A percentile compares a stretch with the other conserved stretches of the same genome.
These are phyloP conservation scores for Penicillium sp. DNA, from an alignment of 2,329 filamentous ascomycete species.

Conservation along the genomic window DNA sequence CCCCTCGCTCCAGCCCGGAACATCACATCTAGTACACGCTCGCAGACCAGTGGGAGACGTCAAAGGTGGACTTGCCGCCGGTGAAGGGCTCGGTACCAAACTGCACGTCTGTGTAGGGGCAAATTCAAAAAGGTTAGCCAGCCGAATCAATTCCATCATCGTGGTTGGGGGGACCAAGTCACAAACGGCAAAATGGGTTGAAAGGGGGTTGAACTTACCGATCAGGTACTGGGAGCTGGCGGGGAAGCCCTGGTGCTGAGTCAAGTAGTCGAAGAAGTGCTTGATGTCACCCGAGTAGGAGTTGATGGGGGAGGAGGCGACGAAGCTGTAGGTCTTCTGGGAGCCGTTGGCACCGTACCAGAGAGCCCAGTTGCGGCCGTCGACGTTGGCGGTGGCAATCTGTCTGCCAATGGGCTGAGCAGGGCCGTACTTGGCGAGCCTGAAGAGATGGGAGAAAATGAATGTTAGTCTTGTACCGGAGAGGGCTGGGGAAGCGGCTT, in stretches of 20 bases:
- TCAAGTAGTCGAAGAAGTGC: slow-evolving; percentile 51
- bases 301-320: slow-evolving; percentile 40
- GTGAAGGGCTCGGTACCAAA: slow-evolving; percentile 55
- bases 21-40: slow-evolving; percentile 1
- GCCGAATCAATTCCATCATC: no score
- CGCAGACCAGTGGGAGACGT: slow-evolving; percentile 15
- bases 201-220: neutral
- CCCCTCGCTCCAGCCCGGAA: no score
- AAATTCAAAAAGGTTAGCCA: neutral
- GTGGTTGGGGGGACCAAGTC: no score
- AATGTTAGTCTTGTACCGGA: no score
- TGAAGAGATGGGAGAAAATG: neutral
- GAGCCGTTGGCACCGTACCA: slow-evolving; percentile 52
- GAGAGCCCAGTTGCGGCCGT: slow-evolving; percentile 48
- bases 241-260: slow-evolving; percentile 41
- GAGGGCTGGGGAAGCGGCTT: no score
- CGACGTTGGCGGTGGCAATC: slow-evolving; percentile 48
- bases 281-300: slow-evolving; percentile 53
- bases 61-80: slow-evolving; percentile 41
- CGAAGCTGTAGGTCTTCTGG: slow-evolving; percentile 53
- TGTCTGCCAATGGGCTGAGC: slow-evolving; percentile 50
- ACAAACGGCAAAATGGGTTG: no score
- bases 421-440: slow-evolving; percentile 22
- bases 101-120: slow-evolving; percentile 11
- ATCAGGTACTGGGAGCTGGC: slow-evolving; percentile 47